These are phyloP conservation scores for Alternaria metachromatica DNA, from an alignment of 2,329 filamentous ascomycete species.

Conservation along the genomic window DNA sequence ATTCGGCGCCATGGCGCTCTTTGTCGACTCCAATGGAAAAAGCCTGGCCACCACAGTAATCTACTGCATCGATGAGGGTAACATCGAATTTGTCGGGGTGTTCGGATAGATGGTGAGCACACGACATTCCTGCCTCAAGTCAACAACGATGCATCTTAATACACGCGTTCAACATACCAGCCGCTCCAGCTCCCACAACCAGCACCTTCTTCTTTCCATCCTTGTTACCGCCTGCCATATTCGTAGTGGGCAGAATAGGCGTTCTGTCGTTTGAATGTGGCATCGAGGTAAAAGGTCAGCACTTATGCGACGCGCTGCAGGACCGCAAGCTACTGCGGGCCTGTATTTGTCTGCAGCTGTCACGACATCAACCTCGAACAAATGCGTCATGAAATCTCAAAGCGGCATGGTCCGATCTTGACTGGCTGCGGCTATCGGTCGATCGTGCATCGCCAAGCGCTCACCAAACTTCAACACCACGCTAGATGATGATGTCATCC, in stretches of 20 bases:
- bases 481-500: conserved; percentile 18
- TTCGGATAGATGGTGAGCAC: conserved; percentile 69
- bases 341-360: conserved; percentile 23
- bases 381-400: conserved; percentile 44
- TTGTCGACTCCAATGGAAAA: conserved; percentile 65
- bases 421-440: conserved; percentile 9
- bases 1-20: conserved; percentile 62
- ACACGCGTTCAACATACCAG: conserved; percentile 34
- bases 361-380: conserved; percentile 20
- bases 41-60: conserved; percentile 67
- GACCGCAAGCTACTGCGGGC: background rate
- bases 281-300: conserved; percentile 18
- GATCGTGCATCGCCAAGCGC: conserved; percentile 12
- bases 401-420: conserved; percentile 27
- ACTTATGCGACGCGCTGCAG: background rate
- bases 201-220: conserved; percentile 47
- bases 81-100: conserved; percentile 71
- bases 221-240: conserved; percentile 38
- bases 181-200: conserved; percentile 50
- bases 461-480: conserved; percentile 8
- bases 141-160: background rate
- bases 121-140: conserved; percentile 61
- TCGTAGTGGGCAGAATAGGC: conserved; percentile 40
- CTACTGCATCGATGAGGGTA: conserved; percentile 50
- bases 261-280: conserved; percentile 32